A percentile compares a stretch with the other conserved stretches of the same genome.
These are phyloP conservation scores for Candida krabiensis DNA, from an alignment of 805 yeast genomes.

Conservation along the genomic window DNA sequence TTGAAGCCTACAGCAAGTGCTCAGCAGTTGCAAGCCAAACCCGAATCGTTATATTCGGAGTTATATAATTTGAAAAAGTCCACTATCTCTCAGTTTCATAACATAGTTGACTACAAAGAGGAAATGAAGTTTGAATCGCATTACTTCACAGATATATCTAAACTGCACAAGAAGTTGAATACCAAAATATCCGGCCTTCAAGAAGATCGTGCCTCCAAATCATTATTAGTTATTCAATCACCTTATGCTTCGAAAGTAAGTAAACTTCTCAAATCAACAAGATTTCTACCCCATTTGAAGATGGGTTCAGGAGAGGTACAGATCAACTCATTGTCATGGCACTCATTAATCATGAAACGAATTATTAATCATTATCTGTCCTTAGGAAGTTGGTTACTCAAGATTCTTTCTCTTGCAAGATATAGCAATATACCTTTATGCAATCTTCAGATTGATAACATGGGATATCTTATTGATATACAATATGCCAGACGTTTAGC, in stretches of 20 bases:
- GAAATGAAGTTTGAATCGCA: slow-evolving; percentile 53
- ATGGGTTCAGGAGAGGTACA: slow-evolving; percentile 58
- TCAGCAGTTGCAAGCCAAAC: slow-evolving; percentile 57
- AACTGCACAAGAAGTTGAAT: slow-evolving; percentile 60
- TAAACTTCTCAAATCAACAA: slow-evolving; percentile 44
- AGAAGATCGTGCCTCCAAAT: slow-evolving; percentile 65
- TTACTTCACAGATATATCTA: slow-evolving; percentile 53
- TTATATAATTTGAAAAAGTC: slow-evolving; percentile 47
- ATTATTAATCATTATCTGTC: slow-evolving; percentile 71
- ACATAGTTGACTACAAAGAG: slow-evolving; percentile 52
- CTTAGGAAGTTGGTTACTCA: slow-evolving; percentile 69
- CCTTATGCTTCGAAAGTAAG: slow-evolving; percentile 52
- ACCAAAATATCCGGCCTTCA: slow-evolving; percentile 53
- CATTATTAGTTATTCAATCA: slow-evolving; percentile 72
- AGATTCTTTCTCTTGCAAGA: slow-evolving; percentile 61
- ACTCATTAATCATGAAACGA: slow-evolving; percentile 59
- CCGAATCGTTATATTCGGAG: slow-evolving; percentile 58
- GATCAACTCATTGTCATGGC: slow-evolving; percentile 83
- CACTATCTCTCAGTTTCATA: slow-evolving; percentile 40
- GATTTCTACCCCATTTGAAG: slow-evolving; percentile 62
- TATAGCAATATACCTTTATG: slow-evolving; percentile 85
- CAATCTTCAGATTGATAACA: slow-evolving; percentile 74
- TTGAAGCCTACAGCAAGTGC: slow-evolving; percentile 71
- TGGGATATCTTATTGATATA: slow-evolving; percentile 79
- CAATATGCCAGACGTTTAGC: slow-evolving; percentile 78